Evolutionary conservation across 495 filamentous ascomycete species (phyloP).

Genomic region (Schizothecium vesticola): DNA sequence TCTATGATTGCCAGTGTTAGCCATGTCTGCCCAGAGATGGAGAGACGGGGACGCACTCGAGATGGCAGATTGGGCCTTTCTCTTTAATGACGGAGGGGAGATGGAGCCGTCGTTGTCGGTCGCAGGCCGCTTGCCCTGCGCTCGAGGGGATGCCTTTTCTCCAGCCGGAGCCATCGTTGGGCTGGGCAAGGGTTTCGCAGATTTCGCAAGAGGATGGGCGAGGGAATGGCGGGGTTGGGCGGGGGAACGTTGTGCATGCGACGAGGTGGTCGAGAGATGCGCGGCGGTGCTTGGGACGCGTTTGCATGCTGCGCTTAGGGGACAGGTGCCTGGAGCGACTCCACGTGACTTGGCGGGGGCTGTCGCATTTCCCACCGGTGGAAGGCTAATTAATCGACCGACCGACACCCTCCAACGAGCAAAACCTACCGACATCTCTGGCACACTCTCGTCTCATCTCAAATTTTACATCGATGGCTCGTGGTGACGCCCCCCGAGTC

Average conservation of each 20-base stretch:
- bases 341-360: not conserved
- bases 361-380: not conserved
- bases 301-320: not conserved
- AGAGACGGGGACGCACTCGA: constrained; percentile 51
- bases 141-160: not conserved
- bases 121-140: constrained; percentile 19
- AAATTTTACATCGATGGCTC: not conserved
- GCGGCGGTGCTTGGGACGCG: not conserved
- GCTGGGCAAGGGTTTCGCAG: not conserved
- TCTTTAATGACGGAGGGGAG: constrained; percentile 55
- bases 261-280: not conserved
- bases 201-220: not conserved
- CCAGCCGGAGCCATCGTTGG: constrained; percentile 7
- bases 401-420: not conserved
- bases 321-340: not conserved
- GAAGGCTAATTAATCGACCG: not conserved
- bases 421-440: not conserved
- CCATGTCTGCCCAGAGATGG: not conserved
- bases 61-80: constrained; percentile 64
- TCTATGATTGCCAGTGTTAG: constrained; percentile 40
- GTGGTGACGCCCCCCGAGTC: not conserved
- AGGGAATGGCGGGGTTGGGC: not conserved
- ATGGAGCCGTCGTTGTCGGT: constrained; percentile 31
- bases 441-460: not conserved
- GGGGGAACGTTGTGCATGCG: not conserved